These are phyloP conservation scores for Exophiala lecanii-corni DNA, from an alignment of 2,329 filamentous ascomycete genomes.

Conservation along the genomic window DNA sequence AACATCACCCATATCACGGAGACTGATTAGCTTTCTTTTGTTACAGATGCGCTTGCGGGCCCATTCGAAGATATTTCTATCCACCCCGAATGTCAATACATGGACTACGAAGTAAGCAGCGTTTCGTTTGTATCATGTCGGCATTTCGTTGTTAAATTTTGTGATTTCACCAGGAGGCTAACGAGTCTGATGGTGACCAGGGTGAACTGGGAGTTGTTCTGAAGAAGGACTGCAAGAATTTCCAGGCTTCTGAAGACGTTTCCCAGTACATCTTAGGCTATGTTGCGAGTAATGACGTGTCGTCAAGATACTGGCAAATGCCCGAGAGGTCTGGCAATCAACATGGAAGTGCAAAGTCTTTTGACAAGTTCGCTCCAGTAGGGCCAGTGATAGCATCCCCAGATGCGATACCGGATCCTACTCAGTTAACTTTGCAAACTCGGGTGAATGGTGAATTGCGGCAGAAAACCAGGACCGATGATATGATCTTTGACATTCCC, in stretches of 20 bases:
- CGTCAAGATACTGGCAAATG: slow-evolving; percentile 48
- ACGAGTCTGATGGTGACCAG: slow-evolving; percentile 6
- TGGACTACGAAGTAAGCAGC: slow-evolving; percentile 32
- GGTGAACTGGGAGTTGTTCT: slow-evolving; percentile 43
- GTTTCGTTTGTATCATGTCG: no score
- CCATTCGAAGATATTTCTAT: slow-evolving; percentile 34
- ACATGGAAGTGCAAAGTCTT: slow-evolving; percentile 55
- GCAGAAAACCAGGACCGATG: slow-evolving; percentile 34
- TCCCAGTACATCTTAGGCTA: slow-evolving; percentile 51
- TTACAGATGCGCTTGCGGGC: slow-evolving; percentile 27
- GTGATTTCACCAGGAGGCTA: slow-evolving; percentile 34
- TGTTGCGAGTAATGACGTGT: slow-evolving; percentile 53
- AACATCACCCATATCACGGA: no score
- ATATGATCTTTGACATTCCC: slow-evolving; percentile 36
- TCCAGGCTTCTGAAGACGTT: slow-evolving; percentile 37
- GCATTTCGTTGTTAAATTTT: no score
- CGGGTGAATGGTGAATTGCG: slow-evolving; percentile 36
- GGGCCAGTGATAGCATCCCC: slow-evolving; percentile 47
- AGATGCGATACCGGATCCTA: slow-evolving; percentile 29
- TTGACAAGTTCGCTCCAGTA: slow-evolving; percentile 53
- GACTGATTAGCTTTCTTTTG: no score
- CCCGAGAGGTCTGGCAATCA: slow-evolving; percentile 51
- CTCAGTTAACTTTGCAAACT: slow-evolving; percentile 28
- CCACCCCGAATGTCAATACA: slow-evolving; percentile 35
- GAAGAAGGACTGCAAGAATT: slow-evolving; percentile 48